Conservation (phyloP, 306 rosid genomes). For the Rubus parviflorus region DNA sequence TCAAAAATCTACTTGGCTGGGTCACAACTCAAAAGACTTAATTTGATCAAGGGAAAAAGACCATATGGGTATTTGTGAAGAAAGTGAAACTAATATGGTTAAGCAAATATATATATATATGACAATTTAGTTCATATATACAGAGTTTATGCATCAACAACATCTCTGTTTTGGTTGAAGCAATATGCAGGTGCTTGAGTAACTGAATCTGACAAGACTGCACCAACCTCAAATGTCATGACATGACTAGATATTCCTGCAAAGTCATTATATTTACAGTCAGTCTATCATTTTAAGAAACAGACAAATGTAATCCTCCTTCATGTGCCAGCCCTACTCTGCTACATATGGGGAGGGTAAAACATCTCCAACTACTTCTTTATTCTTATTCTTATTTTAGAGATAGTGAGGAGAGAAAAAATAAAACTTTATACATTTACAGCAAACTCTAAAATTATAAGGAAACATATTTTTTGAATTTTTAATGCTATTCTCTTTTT, state of each 20-base stretch:
- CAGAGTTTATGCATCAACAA: background rate
- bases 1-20: no score
- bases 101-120: background rate
- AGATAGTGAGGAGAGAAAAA: no score
- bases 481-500: no score
- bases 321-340: background rate
- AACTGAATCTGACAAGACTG: constrained; percentile 25
- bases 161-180: constrained; percentile 9
- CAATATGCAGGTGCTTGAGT: constrained; percentile 36
- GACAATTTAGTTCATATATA: background rate
- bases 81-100: background rate
- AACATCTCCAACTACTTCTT: no score
- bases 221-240: constrained; percentile 36
- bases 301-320: background rate
- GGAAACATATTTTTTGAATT: no score
- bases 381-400: no score
- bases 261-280: background rate
- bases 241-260: constrained; percentile 27
- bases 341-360: background rate
- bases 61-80: background rate
- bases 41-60: background rate
- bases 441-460: no score
- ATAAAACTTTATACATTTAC: no score
- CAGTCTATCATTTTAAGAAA: background rate
- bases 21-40: no score